A percentile compares a stretch with the other conserved stretches of the same genome.
These are phyloP conservation scores for Tremella fuciformis DNA, from an alignment of 768 basidiomycete species.

Conservation along the genomic window DNA sequence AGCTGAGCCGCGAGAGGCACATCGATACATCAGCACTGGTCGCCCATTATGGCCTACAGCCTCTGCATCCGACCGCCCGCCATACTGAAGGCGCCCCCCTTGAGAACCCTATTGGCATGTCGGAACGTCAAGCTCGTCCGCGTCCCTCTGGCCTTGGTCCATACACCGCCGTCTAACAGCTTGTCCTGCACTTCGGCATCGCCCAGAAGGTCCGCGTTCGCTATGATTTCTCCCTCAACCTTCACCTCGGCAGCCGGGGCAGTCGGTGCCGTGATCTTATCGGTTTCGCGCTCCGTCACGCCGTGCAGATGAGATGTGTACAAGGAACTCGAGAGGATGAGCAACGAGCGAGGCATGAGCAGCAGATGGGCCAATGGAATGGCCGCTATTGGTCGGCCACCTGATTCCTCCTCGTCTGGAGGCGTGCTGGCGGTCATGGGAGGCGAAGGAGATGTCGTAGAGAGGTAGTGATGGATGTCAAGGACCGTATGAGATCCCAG, in stretches of 20 bases:
- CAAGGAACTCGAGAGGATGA: constrained; percentile 68
- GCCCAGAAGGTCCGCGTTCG: constrained; percentile 62
- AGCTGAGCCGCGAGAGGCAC: background rate
- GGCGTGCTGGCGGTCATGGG: constrained; percentile 33
- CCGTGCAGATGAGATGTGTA: constrained; percentile 77
- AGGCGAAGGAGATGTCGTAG: constrained; percentile 34
- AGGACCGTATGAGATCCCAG: constrained; percentile 78
- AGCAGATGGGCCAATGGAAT: constrained; percentile 68
- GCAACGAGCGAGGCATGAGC: constrained; percentile 78
- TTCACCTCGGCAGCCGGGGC: constrained; percentile 32
- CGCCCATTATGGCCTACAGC: no score
- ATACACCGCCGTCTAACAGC: constrained; percentile 57
- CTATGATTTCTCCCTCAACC: constrained; percentile 54
- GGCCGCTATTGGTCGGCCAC: constrained; percentile 59
- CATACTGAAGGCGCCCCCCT: constrained; percentile 31
- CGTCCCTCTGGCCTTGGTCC: constrained; percentile 54
- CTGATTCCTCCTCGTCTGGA: constrained; percentile 11
- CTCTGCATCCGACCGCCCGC: background rate
- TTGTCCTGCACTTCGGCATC: constrained; percentile 53
- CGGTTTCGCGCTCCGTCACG: constrained; percentile 63
- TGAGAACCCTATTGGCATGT: constrained; percentile 66
- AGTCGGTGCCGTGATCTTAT: constrained; percentile 46
- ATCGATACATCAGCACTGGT: no score
- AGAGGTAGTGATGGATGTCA: constrained; percentile 71
- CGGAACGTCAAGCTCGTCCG: constrained; percentile 84